Percentiles rank a stretch among this genome's conserved stretches.
Conservation (phyloP, 2,329 filamentous ascomycete species). For the Arthrobotrys iridis region DNA sequence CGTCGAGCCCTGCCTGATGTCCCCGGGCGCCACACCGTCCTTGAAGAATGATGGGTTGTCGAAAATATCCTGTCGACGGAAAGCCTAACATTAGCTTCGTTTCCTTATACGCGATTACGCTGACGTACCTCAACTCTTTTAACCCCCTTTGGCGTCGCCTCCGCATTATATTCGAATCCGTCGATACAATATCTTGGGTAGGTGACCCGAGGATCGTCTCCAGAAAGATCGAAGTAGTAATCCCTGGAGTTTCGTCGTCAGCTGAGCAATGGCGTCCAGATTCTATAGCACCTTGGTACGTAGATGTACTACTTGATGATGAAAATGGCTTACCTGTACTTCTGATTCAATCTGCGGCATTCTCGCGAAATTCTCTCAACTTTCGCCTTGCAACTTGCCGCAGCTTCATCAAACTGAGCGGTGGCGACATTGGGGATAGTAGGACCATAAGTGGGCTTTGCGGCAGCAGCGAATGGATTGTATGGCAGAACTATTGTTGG, state of each 20-base stretch:
- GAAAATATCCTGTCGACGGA: constrained; percentile 74
- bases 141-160: constrained; percentile 50
- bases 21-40: constrained; percentile 78
- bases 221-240: constrained; percentile 75
- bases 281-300: neutral
- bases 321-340: constrained; percentile 69
- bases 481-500: constrained; percentile 38
- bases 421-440: constrained; percentile 52
- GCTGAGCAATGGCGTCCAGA: neutral
- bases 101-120: too few relatives aligned
- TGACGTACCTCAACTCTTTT: constrained; percentile 56
- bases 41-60: constrained; percentile 80
- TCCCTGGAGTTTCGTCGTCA: constrained; percentile 27
- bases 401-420: constrained; percentile 54
- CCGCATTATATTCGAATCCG: constrained; percentile 62
- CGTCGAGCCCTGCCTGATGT: constrained; percentile 75
- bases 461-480: constrained; percentile 19
- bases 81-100: too few relatives aligned
- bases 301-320: constrained; percentile 66
- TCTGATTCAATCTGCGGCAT: constrained; percentile 81
- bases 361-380: constrained; percentile 70
- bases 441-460: constrained; percentile 31
- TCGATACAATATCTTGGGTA: constrained; percentile 65
- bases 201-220: constrained; percentile 54
- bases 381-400: constrained; percentile 60